phyloP scores from a whole-genome alignment of 73 alveolate genomes.

The Stentor coeruleus region DNA sequence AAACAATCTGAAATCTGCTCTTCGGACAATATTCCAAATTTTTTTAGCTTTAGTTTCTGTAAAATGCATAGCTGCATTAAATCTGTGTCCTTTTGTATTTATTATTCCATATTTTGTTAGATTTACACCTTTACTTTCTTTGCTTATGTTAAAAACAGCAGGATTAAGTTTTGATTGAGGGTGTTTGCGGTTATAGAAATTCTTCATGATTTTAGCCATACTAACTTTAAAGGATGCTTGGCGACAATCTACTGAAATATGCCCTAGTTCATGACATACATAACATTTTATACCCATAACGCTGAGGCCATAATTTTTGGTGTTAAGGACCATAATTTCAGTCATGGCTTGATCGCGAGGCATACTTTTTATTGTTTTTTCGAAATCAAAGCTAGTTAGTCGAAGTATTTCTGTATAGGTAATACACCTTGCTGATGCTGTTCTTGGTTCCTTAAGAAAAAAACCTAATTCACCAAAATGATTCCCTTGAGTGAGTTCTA shows the following conservation, averaged over 20 bases:
- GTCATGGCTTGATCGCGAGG: constrained; percentile 33
- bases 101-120: neutral
- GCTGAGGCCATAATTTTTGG: neutral
- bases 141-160: neutral
- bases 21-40: neutral
- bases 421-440: constrained; percentile 46
- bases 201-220: neutral
- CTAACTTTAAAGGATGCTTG: neutral
- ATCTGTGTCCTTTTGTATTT: neutral
- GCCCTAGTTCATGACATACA: constrained; percentile 37
- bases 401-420: constrained; percentile 43
- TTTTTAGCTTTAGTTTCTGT: neutral
- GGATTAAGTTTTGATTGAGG: neutral
- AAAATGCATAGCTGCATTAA: no score
- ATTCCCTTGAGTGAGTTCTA: constrained; percentile 45
- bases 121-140: neutral
- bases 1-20: no score
- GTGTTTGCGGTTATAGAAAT: no score
- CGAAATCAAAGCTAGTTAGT: constrained; percentile 16
- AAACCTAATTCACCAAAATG: constrained; percentile 65
- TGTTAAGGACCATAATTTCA: neutral
- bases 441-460: constrained; percentile 35
- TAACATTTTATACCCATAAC: constrained; percentile 32
- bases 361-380: neutral
- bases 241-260: constrained; percentile 36